These are phyloP conservation scores for Aspergillus pseudoterreus DNA, from an alignment of 2,329 filamentous ascomycete genomes.

Conservation along the genomic window DNA sequence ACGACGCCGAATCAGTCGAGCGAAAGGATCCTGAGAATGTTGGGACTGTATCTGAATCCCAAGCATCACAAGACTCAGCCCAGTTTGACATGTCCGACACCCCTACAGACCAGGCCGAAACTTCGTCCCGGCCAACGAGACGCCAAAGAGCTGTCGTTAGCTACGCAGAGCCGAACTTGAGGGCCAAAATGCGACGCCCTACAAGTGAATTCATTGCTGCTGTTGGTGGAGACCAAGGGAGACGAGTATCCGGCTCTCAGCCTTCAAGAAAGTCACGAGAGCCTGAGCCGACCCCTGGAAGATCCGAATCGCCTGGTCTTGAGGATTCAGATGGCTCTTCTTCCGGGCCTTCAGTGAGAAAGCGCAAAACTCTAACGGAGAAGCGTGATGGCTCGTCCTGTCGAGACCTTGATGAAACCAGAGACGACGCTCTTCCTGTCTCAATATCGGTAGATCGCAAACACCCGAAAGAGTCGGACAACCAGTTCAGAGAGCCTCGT, in stretches of 20 bases:
- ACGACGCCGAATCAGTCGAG: no score
- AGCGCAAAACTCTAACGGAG: slow-evolving; percentile 26
- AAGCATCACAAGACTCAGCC: background rate
- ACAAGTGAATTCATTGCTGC: slow-evolving; percentile 73
- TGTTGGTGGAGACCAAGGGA: slow-evolving; percentile 53
- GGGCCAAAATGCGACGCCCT: slow-evolving; percentile 79
- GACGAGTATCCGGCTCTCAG: slow-evolving; percentile 46
- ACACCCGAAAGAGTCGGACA: background rate
- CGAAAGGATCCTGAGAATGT: no score
- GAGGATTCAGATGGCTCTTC: slow-evolving; percentile 5
- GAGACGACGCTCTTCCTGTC: no score
- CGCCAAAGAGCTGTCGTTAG: slow-evolving; percentile 67
- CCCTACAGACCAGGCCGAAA: background rate
- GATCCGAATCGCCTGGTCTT: slow-evolving; percentile 15
- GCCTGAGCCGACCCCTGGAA: slow-evolving; percentile 15
- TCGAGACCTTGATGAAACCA: no score
- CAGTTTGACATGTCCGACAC: background rate
- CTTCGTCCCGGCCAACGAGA: slow-evolving; percentile 60
- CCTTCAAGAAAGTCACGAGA: slow-evolving; percentile 27
- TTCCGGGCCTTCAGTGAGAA: slow-evolving; percentile 23
- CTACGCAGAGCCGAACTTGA: slow-evolving; percentile 77
- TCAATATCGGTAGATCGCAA: no score
- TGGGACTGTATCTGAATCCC: background rate
- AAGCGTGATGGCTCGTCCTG: slow-evolving; percentile 4
- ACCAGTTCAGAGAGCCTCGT: no score